Conservation (phyloP, 495 filamentous ascomycete genomes). For the Hypoxylon fragiforme region DNA sequence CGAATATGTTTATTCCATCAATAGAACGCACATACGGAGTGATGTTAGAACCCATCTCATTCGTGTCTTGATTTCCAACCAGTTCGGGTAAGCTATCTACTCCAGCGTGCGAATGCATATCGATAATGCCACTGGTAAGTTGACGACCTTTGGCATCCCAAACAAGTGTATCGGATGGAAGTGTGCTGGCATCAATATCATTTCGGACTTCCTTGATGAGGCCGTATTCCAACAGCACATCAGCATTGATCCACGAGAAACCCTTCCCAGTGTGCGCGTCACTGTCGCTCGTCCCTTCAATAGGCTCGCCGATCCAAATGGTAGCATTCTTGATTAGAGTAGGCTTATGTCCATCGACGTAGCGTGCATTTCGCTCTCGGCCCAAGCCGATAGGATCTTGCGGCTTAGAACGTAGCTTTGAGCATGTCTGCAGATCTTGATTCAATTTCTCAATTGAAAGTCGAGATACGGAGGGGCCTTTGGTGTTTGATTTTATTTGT, state of each 20-base stretch:
- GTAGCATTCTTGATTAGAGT: conserved; percentile 57
- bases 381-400: conserved; percentile 49
- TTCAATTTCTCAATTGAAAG: conserved; percentile 45
- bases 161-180: conserved; percentile 44
- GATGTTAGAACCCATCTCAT: conserved; percentile 54
- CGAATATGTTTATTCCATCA: conserved; percentile 53
- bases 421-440: conserved; percentile 45
- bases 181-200: conserved; percentile 36
- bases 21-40: conserved; percentile 64
- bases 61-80: conserved; percentile 50
- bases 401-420: conserved; percentile 45
- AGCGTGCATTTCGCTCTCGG: conserved; percentile 52
- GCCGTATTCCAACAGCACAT: conserved; percentile 54
- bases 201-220: conserved; percentile 49
- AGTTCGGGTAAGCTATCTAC: conserved; percentile 47
- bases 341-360: conserved; percentile 49
- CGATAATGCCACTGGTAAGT: conserved; percentile 65
- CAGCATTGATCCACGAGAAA: conserved; percentile 46
- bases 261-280: conserved; percentile 50
- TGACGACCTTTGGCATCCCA: conserved; percentile 59
- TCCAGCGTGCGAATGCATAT: conserved; percentile 69
- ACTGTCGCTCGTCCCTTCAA: conserved; percentile 43
- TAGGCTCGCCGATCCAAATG: conserved; percentile 57
- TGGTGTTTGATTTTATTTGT: conserved; percentile 38
- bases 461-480: conserved; percentile 30